Percentiles rank a stretch among this genome's conserved stretches.
Conservation (phyloP, 2,329 filamentous ascomycete genomes). For the Coniochaeta sp. region DNA sequence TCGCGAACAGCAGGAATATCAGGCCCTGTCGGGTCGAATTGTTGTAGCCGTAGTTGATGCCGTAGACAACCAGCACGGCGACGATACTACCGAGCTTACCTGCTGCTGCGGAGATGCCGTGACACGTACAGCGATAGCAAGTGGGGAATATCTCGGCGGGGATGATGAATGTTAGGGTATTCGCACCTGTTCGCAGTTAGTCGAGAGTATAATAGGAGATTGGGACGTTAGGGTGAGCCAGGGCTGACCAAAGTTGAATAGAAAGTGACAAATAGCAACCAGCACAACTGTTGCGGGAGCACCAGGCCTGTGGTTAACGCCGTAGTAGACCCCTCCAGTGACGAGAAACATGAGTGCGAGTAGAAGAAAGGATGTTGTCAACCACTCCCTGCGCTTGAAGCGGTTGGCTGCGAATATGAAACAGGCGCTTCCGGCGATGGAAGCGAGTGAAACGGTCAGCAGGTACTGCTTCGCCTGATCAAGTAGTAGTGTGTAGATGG, state of each 20-base stretch:
- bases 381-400: constrained; percentile 39
- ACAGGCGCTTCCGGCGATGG: constrained; percentile 40
- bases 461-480: constrained; percentile 47
- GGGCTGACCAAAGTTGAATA: constrained; percentile 45
- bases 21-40: constrained; percentile 36
- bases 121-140: constrained; percentile 53
- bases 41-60: constrained; percentile 37
- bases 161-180: constrained; percentile 56
- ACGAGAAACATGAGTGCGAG: constrained; percentile 39
- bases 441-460: constrained; percentile 42
- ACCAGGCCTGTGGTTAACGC: constrained; percentile 30
- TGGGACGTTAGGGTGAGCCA: background rate
- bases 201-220: background rate
- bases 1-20: constrained; percentile 42
- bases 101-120: constrained; percentile 53
- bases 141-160: constrained; percentile 60
- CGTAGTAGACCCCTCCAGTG: constrained; percentile 43
- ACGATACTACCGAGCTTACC: constrained; percentile 52
- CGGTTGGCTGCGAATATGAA: constrained; percentile 41
- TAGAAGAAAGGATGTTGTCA: constrained; percentile 40
- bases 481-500: constrained; percentile 43
- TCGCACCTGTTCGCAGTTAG: constrained; percentile 34
- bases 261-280: constrained; percentile 45
- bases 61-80: constrained; percentile 41
- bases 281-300: constrained; percentile 40